Evolutionary conservation across 2,329 filamentous ascomycete species (phyloP).

Genomic region (Fonsecaea multimorphosa): DNA sequence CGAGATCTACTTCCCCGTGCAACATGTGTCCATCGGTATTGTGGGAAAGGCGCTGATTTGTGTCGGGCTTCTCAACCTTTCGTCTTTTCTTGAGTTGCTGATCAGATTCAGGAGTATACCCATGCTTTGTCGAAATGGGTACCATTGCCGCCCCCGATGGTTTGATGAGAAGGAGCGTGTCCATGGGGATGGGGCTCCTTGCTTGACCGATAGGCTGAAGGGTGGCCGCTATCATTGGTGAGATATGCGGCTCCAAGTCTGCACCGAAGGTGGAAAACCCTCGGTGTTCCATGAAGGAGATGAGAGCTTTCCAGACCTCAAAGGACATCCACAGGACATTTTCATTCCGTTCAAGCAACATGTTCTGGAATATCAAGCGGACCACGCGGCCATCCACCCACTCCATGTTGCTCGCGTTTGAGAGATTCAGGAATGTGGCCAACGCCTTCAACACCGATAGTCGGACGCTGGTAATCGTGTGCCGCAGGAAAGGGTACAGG

Average conservation of each 20-base stretch:
- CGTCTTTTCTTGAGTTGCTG: slow-evolving; percentile 63
- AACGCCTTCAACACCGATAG: slow-evolving; percentile 91
- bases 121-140: slow-evolving; percentile 47
- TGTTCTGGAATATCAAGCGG: slow-evolving; percentile 90
- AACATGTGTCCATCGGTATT: slow-evolving; percentile 99
- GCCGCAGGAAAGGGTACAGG: slow-evolving; percentile 92
- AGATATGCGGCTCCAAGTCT: slow-evolving; percentile 76
- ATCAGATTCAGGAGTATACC: slow-evolving; percentile 51
- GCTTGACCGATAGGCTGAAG: slow-evolving; percentile 92
- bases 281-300: slow-evolving; percentile 57
- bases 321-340: slow-evolving; percentile 81
- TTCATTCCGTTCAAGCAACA: slow-evolving; percentile 89
- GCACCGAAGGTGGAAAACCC: slow-evolving; percentile 66
- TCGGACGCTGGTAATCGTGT: slow-evolving; percentile 95
- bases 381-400: slow-evolving; percentile 93
- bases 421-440: slow-evolving; percentile 88
- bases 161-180: slow-evolving; percentile 84
- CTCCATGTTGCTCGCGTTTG: slow-evolving; percentile 76
- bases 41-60: slow-evolving; percentile 72
- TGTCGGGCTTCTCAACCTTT: slow-evolving; percentile 83
- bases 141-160: slow-evolving; percentile 87
- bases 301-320: slow-evolving; percentile 77
- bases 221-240: slow-evolving; percentile 81
- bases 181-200: slow-evolving; percentile 90
- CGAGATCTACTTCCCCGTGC: slow-evolving; percentile 92